Evolutionary conservation across 768 basidiomycete genomes (phyloP).

Genomic region (Boletus vinaceobasis): DNA sequence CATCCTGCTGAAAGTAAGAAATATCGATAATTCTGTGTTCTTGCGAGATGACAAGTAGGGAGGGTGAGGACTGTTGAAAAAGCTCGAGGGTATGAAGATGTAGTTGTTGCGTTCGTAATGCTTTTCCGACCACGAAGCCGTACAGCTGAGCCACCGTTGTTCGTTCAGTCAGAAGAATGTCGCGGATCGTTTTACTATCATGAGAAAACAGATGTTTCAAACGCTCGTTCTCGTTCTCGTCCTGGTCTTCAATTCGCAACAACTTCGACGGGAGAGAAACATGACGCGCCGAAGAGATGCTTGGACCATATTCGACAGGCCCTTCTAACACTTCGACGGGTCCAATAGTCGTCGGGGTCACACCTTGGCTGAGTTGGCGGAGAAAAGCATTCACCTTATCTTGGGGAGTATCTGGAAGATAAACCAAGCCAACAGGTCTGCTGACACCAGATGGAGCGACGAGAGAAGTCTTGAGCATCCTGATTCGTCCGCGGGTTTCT

Average conservation of each 20-base stretch:
- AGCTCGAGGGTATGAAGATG: slow-evolving; percentile 53
- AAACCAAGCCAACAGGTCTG: slow-evolving; percentile 59
- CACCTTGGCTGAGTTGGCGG: slow-evolving; percentile 43
- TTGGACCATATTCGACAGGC: slow-evolving; percentile 53
- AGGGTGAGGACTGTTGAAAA: slow-evolving; percentile 40
- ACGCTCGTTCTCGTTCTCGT: slow-evolving; percentile 39
- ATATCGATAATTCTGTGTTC: slow-evolving; percentile 57
- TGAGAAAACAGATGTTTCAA: slow-evolving; percentile 53
- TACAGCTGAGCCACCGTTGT: slow-evolving; percentile 70
- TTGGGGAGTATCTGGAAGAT: slow-evolving; percentile 57
- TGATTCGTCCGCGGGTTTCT: slow-evolving; percentile 65
- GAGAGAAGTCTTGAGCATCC: slow-evolving; percentile 64
- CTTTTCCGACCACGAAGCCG: slow-evolving; percentile 69
- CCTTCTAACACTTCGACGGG: slow-evolving; percentile 52
- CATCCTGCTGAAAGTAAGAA: slow-evolving; percentile 57
- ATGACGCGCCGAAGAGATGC: slow-evolving; percentile 28
- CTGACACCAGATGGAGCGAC: slow-evolving; percentile 55
- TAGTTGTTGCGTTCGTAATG: slow-evolving; percentile 58
- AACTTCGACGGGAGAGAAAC: slow-evolving; percentile 41
- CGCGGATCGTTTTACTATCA: slow-evolving; percentile 53
- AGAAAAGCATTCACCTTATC: slow-evolving; percentile 59
- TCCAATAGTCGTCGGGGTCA: slow-evolving; percentile 26
- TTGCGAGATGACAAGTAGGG: slow-evolving; percentile 47
- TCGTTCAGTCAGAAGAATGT: slow-evolving; percentile 64
- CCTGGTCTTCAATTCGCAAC: slow-evolving; percentile 44